phyloP scores from a whole-genome alignment of 73 alveolate genomes.

The Symbiodinium natans region DNA sequence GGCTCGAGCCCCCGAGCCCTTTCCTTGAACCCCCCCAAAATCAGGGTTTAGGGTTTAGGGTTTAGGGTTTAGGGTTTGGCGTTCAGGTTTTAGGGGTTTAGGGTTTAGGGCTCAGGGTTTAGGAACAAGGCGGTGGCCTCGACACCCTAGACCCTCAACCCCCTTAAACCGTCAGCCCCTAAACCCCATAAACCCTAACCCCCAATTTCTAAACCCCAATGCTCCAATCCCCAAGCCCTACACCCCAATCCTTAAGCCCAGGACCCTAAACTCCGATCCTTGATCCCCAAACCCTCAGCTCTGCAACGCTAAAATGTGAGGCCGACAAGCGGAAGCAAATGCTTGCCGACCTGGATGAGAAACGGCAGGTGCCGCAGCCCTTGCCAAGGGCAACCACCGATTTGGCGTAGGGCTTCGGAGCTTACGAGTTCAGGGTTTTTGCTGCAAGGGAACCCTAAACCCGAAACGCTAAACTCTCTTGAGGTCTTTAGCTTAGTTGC shows the following conservation, averaged over 20 bases:
- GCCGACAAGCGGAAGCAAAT: conserved; percentile 13
- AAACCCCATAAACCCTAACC: not conserved
- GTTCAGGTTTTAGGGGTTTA: not conserved
- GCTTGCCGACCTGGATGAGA: conserved; percentile 1
- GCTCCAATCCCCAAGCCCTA: not conserved
- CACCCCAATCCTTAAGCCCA: not conserved
- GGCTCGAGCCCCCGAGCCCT: too few relatives aligned
- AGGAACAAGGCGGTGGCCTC: not conserved
- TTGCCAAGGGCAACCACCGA: too few relatives aligned
- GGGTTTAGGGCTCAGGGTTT: not conserved
- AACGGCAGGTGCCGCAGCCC: not conserved
- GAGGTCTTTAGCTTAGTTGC: too few relatives aligned
- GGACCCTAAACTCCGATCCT: not conserved
- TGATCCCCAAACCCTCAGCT: not conserved
- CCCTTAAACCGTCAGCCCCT: not conserved
- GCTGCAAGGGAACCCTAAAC: too few relatives aligned
- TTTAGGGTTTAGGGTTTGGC: not conserved
- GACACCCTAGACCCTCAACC: not conserved
- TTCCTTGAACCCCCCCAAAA: too few relatives aligned
- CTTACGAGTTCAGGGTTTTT: too few relatives aligned
- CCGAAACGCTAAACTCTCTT: too few relatives aligned
- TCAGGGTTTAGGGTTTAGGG: not conserved
- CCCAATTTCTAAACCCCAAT: not conserved
- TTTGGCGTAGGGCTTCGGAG: too few relatives aligned
- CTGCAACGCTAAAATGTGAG: not conserved